A percentile compares a stretch with the other conserved stretches of the same genome.
phyloP scores from a whole-genome alignment of 371 early-diverging fungal species.

The Saksenaea oblongispora region DNA sequence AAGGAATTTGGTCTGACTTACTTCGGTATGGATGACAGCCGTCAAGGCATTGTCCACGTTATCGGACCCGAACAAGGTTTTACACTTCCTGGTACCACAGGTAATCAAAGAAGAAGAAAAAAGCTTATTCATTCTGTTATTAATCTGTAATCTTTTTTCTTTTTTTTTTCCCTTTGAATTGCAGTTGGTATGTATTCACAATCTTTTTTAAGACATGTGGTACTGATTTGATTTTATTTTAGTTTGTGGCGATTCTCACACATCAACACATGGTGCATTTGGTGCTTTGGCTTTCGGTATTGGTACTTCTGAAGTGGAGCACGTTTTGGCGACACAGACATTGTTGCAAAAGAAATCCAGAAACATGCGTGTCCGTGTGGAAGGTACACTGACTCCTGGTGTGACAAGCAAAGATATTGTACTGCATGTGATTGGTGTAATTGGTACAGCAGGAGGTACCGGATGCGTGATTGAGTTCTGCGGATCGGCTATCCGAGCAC shows the following conservation, averaged over 20 bases:
- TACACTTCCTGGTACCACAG: constrained; percentile 70
- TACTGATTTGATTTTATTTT: constrained; percentile 12
- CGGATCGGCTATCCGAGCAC: constrained; percentile 42
- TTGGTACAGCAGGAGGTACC: constrained; percentile 73
- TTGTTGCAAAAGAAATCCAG: constrained; percentile 67
- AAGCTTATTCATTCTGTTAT: background rate
- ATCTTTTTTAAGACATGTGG: background rate
- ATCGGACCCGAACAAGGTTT: constrained; percentile 80
- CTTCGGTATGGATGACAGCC: constrained; percentile 64
- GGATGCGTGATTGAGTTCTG: constrained; percentile 72
- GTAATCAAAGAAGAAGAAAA: background rate
- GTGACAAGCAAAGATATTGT: constrained; percentile 70
- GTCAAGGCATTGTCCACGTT: constrained; percentile 76
- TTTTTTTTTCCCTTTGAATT: background rate
- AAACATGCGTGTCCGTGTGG: constrained; percentile 66
- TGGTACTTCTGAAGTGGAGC: constrained; percentile 75
- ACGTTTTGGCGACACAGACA: constrained; percentile 74
- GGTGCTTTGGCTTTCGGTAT: constrained; percentile 77
- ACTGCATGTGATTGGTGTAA: constrained; percentile 68
- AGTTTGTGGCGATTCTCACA: constrained; percentile 76
- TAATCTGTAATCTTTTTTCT: background rate
- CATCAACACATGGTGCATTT: constrained; percentile 75
- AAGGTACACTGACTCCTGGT: constrained; percentile 52
- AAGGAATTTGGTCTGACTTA: constrained; percentile 67
- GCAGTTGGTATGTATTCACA: background rate